Evolutionary conservation across 2,329 filamentous ascomycete genomes (phyloP), one percentile per base, ranked within the genome.

Genomic region (Hymenoscyphus occultus): DNA sequence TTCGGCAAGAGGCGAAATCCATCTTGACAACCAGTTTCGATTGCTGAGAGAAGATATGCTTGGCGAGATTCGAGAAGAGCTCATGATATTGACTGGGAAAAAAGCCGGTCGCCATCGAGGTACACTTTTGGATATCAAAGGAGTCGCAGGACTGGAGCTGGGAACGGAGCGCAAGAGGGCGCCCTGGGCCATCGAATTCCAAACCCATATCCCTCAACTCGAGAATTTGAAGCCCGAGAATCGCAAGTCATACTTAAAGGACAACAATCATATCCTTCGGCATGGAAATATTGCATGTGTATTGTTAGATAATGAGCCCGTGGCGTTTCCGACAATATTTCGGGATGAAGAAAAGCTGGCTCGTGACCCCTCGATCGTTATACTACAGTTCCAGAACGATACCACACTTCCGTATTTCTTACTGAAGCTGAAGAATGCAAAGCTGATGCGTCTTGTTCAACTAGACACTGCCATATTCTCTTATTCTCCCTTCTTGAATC

Each of bases 11-110:
- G 74, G 81, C 0, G 75, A 76, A 0, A 74, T 77, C 0, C 86
- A 92, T 72, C 74, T 90, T 0, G 90, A 91, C 70, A 90, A 89
- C 71, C 86, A 91, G 61, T 93, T 90, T 68, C 86, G 90, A 0
- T 80, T 92, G 0, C 78, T 91, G 0, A 79, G 90, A 2, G 89
- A 93, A 69, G 90, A 92, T 67, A 87, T 92, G 81, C 76, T 92
- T 0, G 84, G 80, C 0, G 88, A 90, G 67, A 77, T 93, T 2
- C 82, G 86, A 1, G 84, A 87, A 9, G 88, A 90, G 59, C 74
- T 89, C 0, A 80, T 85, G 35, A 76, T 81, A 4, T 79, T 83
- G 0, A 77, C 74, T 12, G 82, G 81, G 0, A 77, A 76, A n/a
- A 86, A 83, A 68, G 80, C 78, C 67, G 81, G 80, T 14, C 71